Evolutionary conservation across 2,329 filamentous ascomycete genomes (phyloP).

Genomic region (Chalaropsis thielavioides): DNA sequence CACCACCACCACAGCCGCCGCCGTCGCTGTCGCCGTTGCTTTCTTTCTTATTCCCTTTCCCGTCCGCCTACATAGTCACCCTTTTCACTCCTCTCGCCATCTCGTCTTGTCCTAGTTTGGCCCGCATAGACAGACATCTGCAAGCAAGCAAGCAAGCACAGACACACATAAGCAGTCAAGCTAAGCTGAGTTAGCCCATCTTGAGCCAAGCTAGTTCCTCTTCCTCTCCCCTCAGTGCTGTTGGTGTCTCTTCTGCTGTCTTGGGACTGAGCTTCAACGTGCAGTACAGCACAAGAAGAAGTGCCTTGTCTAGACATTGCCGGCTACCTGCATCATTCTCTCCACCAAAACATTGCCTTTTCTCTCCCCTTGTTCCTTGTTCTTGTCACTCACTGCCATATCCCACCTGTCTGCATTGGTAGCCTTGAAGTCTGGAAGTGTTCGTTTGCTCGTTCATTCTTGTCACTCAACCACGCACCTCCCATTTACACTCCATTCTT

Average conservation of each 20-base stretch:
- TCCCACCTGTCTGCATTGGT: not conserved
- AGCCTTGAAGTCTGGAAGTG: not conserved
- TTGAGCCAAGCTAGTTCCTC: conserved; percentile 1
- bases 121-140: not conserved
- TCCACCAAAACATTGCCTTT: not conserved
- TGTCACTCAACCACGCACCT: not conserved
- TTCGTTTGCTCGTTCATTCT: not conserved
- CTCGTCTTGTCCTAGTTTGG: not conserved
- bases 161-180: not conserved
- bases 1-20: not conserved
- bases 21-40: not conserved
- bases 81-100: not conserved
- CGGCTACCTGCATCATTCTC: conserved; percentile 1
- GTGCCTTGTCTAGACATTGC: not conserved
- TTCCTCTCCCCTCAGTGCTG: not conserved
- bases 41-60: not conserved
- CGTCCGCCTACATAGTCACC: not conserved
- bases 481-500: not conserved
- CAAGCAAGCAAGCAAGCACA: conserved; percentile 3
- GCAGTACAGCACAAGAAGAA: not conserved
- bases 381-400: conserved; percentile 3
- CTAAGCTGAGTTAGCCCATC: not conserved
- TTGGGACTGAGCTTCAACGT: not conserved
- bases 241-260: not conserved
- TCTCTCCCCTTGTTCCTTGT: conserved; percentile 1